Evolutionary conservation across 805 yeast species (phyloP), one percentile per base, ranked within the genome.

Genomic region (Hermanozyma aechmeae): DNA sequence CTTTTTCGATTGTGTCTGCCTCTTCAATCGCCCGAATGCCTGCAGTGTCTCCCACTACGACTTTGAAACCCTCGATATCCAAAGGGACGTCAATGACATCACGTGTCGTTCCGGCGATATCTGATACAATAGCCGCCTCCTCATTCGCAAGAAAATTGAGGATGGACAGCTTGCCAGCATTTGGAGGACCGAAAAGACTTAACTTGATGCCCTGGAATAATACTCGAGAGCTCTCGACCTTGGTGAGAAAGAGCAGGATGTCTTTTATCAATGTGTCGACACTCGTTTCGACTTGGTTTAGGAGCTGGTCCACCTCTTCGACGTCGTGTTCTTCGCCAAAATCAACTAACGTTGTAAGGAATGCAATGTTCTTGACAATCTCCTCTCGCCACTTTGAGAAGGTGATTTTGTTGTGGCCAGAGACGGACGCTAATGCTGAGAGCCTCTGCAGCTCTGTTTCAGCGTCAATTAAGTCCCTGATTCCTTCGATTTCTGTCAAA

Each of bases 261-360:
- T 78, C 76, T 0, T 3, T 4, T 12, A 64, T 51, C 9, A 87
- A 43, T 1, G 13, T 12, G 2, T 35, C 32, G 4, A 82, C 59
- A 32, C 65, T 63, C 0, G 15, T 20, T 6, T 58, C 61, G 1
- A 82, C 86, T 0, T 54, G 51, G 5, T 51, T 56, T 33, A 83
- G 66, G 11, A 83, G 58, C 10, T 56, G 50, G 10, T 67, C 67
- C 1, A 73, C 65, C 42, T 79, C 81, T 10, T 77, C 85, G 17
- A 83, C 62, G 37, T 83, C 93, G 33, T 84, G 84, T 44, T 92
- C 98, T 33, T 92, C 97, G 6, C 95, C 89, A 53, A 92, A 92
- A 54, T 92, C 98, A 23, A 92, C 84, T 2, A 87, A 67, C 0
- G 97, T 95, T 0, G 97, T 76, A 30, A 89, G 51, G 28, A 79